Evolutionary conservation across 768 basidiomycete genomes (phyloP).

Genomic region (Lentinus brumalis): DNA sequence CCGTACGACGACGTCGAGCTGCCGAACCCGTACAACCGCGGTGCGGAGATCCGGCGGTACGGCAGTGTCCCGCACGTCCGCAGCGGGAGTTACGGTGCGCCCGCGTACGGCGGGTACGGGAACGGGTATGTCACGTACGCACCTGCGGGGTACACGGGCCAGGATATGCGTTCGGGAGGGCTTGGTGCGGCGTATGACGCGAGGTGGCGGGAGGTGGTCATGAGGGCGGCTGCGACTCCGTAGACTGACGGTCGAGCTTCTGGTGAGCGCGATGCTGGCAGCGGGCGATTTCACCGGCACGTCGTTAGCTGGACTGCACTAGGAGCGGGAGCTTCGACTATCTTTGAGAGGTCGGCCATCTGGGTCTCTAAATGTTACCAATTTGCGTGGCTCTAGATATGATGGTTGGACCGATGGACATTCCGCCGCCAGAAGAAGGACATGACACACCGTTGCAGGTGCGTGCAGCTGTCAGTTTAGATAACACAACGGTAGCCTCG

Average conservation of each 20-base stretch:
- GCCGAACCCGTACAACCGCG: constrained; percentile 22
- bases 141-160: not conserved
- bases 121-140: not conserved
- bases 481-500: too few relatives aligned
- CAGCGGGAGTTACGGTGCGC: not conserved
- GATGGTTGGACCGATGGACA: too few relatives aligned
- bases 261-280: not conserved
- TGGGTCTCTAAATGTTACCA: too few relatives aligned
- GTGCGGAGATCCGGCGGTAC: constrained; percentile 24
- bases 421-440: too few relatives aligned
- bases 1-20: constrained; percentile 5
- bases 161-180: not conserved
- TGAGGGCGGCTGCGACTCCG: constrained; percentile 10
- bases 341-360: too few relatives aligned
- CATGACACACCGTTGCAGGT: too few relatives aligned
- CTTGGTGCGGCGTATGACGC: not conserved
- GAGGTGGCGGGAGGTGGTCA: constrained; percentile 17
- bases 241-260: not conserved
- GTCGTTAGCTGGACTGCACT: too few relatives aligned
- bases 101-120: not conserved
- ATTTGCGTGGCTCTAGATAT: too few relatives aligned
- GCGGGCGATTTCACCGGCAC: too few relatives aligned
- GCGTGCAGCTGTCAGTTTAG: too few relatives aligned
- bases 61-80: constrained; percentile 21
- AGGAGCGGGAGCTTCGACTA: too few relatives aligned